Percentiles rank a stretch among this genome's conserved stretches.
Conservation (phyloP, 2,329 filamentous ascomycete species). For the Aspergillus amoenus region DNA sequence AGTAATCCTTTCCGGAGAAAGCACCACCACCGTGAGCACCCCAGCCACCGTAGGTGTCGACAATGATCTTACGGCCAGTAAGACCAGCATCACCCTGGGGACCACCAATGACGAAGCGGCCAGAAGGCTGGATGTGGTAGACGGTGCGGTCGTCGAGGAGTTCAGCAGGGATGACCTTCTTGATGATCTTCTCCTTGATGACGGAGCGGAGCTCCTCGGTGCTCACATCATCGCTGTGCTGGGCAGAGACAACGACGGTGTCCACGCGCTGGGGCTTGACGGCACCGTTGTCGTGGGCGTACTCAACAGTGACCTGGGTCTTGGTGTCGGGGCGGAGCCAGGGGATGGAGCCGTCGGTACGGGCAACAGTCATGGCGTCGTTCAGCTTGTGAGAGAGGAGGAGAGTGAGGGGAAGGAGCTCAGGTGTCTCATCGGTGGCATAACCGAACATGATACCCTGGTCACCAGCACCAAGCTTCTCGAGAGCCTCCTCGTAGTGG, state of each 20-base stretch:
- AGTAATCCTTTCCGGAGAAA: slow-evolving; percentile 99
- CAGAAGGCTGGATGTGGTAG: slow-evolving; percentile 99
- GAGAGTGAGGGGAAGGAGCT: slow-evolving; percentile 92
- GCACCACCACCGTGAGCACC: slow-evolving; percentile 99
- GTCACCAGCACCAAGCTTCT: slow-evolving; percentile 97
- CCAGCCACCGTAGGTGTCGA: slow-evolving; percentile 99
- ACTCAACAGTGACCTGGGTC: slow-evolving; percentile 99
- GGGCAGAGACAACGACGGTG: slow-evolving; percentile 94
- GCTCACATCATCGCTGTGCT: slow-evolving; percentile 84
- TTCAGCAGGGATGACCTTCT: slow-evolving; percentile 87
- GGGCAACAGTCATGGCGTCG: slow-evolving; percentile 85
- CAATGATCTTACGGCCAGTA: slow-evolving; percentile 98
- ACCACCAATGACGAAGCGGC: slow-evolving; percentile 97
- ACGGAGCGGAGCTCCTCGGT: slow-evolving; percentile 92
- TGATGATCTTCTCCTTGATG: slow-evolving; percentile 96
- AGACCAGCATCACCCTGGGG: slow-evolving; percentile 98
- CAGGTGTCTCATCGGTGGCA: slow-evolving; percentile 97
- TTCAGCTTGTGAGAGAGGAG: slow-evolving; percentile 97
- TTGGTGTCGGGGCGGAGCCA: slow-evolving; percentile 99
- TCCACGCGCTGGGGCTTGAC: slow-evolving; percentile 90
- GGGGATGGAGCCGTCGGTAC: slow-evolving; percentile 80
- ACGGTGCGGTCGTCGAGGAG: slow-evolving; percentile 90
- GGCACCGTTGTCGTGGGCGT: slow-evolving; percentile 89
- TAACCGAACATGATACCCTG: slow-evolving; percentile 99
- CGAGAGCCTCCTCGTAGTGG: slow-evolving; percentile 94